A percentile compares a stretch with the other conserved stretches of the same genome.
Evolutionary conservation across 148 eudicot genomes (phyloP).

Genomic region (Heliamphora exappendiculata): DNA sequence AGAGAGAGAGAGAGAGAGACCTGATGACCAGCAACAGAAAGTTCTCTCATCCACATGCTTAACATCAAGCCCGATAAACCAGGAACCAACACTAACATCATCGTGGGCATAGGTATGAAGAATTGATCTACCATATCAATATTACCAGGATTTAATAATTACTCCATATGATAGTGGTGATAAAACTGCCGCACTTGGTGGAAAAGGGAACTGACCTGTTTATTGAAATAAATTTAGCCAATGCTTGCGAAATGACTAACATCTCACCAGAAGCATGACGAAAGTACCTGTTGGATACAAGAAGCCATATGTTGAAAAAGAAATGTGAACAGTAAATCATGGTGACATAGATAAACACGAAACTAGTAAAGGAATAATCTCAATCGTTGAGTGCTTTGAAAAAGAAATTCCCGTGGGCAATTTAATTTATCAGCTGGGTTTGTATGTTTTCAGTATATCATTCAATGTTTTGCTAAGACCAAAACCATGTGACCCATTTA

Average conservation of each 20-base stretch:
- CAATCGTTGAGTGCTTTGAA: not conserved
- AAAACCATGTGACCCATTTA: too few species aligned
- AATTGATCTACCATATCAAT: conserved; percentile 42
- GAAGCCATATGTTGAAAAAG: not conserved
- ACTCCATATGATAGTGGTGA: not conserved
- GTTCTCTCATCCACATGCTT: conserved; percentile 59
- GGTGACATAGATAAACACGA: not conserved
- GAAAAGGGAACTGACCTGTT: conserved; percentile 40
- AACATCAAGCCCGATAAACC: conserved; percentile 83
- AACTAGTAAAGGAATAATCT: not conserved
- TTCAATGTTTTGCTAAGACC: not conserved
- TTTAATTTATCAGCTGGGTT: not conserved
- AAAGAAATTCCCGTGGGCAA: not conserved
- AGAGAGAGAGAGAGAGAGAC: conserved; percentile 33
- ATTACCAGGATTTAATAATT: not conserved
- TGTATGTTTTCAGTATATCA: not conserved
- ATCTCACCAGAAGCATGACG: conserved; percentile 89
- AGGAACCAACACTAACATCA: conserved; percentile 83
- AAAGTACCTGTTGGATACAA: conserved; percentile 49
- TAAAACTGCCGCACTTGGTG: not conserved
- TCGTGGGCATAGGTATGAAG: conserved; percentile 83
- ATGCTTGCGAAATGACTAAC: conserved; percentile 63
- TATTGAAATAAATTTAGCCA: conserved; percentile 71
- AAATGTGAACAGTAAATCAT: not conserved
- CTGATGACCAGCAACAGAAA: conserved; percentile 89